phyloP scores from a whole-genome alignment of 495 filamentous ascomycete species.

The Lasiosphaeris hirsuta region DNA sequence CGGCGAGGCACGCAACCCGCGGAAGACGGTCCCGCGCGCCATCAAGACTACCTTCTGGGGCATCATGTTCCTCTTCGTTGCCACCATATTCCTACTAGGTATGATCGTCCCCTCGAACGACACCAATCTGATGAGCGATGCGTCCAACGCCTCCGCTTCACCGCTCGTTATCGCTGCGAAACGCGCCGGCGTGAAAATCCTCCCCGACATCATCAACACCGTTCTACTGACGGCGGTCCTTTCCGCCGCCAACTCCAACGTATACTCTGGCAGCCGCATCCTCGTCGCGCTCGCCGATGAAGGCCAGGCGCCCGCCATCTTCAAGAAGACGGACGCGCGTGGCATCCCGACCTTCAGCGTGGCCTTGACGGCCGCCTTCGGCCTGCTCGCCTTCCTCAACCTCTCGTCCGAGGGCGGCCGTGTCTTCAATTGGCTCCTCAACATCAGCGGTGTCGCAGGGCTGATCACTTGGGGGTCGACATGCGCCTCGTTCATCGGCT shows the following conservation, averaged over 20 bases:
- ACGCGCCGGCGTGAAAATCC: constrained; percentile 59
- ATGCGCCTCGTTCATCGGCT: constrained; percentile 57
- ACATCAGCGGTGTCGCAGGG: constrained; percentile 63
- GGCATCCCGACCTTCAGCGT: constrained; percentile 46
- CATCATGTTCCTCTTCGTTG: constrained; percentile 64
- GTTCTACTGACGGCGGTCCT: constrained; percentile 63
- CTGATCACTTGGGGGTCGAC: constrained; percentile 65
- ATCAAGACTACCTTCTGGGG: constrained; percentile 56
- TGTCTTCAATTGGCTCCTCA: constrained; percentile 58
- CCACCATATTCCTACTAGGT: constrained; percentile 64
- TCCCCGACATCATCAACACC: constrained; percentile 69
- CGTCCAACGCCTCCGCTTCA: constrained; percentile 55
- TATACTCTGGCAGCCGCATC: constrained; percentile 62
- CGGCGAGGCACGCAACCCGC: constrained; percentile 61
- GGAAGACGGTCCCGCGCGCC: constrained; percentile 51
- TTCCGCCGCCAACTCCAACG: constrained; percentile 54
- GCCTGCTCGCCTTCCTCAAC: constrained; percentile 56
- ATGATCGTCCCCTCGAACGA: constrained; percentile 60
- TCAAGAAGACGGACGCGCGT: constrained; percentile 33
- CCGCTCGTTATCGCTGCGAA: constrained; percentile 68
- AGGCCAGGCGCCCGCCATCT: constrained; percentile 54
- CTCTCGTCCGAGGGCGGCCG: constrained; percentile 41
- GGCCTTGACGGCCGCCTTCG: constrained; percentile 38
- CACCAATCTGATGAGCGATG: constrained; percentile 44
- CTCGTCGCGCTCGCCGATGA: constrained; percentile 61